Evolutionary conservation across 176 grass and related monocot genomes (phyloP).

Genomic region (Phragmites australis): DNA sequence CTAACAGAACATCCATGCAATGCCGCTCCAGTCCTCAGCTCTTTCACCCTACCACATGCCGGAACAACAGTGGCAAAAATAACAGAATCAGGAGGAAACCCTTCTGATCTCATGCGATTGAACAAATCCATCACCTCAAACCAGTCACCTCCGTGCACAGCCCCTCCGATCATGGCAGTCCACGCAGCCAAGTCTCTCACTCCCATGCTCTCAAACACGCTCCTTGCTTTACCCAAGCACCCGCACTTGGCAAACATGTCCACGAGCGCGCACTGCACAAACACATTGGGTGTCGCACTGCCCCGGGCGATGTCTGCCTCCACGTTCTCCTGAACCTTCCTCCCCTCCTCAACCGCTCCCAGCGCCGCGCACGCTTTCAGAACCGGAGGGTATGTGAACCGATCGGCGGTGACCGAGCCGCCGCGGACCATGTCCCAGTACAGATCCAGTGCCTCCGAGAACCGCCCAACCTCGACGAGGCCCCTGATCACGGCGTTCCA

Average conservation of each 20-base stretch:
- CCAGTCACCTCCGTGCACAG: conserved; percentile 36
- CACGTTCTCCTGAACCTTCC: conserved; percentile 17
- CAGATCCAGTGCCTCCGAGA: conserved; percentile 37
- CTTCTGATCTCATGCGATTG: conserved; percentile 44
- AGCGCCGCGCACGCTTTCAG: conserved; percentile 53
- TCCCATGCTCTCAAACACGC: conserved; percentile 50
- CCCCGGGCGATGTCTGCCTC: background rate
- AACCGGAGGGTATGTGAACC: conserved; percentile 56
- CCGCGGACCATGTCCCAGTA: conserved; percentile 38
- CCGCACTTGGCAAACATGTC: conserved; percentile 69
- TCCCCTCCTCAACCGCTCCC: conserved; percentile 44
- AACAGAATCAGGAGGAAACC: conserved; percentile 40
- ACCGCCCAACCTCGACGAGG: conserved; percentile 33
- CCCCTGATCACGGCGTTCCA: conserved; percentile 60
- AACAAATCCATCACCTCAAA: conserved; percentile 43
- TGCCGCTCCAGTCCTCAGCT: conserved; percentile 28
- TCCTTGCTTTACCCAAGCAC: conserved; percentile 50
- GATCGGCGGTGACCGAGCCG: background rate
- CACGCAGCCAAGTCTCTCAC: conserved; percentile 48
- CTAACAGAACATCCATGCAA: conserved; percentile 50
- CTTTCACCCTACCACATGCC: conserved; percentile 45
- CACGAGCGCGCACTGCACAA: conserved; percentile 56
- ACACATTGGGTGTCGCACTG: conserved; percentile 20
- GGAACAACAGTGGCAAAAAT: conserved; percentile 59
- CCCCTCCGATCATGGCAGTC: conserved; percentile 57